Percentiles rank a stretch among this genome's conserved stretches.
Evolutionary conservation across 108 stramenopile species (phyloP).

Genomic region (Nitzschia palea): DNA sequence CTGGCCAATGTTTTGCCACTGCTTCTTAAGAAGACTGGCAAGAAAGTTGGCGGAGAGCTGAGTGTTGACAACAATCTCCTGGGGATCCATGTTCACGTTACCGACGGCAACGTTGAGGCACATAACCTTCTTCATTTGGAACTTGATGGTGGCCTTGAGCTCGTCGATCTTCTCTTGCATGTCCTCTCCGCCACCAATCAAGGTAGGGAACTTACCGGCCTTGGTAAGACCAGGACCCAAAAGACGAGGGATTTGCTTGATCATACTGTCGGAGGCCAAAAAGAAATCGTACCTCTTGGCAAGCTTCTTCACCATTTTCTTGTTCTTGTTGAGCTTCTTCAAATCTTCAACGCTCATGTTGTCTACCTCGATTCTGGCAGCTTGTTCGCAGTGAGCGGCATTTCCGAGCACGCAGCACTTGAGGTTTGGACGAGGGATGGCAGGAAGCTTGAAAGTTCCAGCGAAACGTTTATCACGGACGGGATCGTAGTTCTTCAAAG

Average conservation of each 20-base stretch:
- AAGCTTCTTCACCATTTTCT: slow-evolving; percentile 99
- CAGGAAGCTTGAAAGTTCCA: slow-evolving; percentile 98
- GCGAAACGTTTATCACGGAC: slow-evolving; percentile 99
- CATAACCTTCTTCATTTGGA: slow-evolving; percentile 99
- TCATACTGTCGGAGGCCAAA: slow-evolving; percentile 98
- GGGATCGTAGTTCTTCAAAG: slow-evolving; percentile 99
- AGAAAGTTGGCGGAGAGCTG: slow-evolving; percentile 99
- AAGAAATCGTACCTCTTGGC: slow-evolving; percentile 99
- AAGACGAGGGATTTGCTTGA: slow-evolving; percentile 99
- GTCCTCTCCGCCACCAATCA: slow-evolving; percentile 87
- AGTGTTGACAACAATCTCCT: slow-evolving; percentile 95
- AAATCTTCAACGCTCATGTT: slow-evolving; percentile 98
- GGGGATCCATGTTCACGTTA: slow-evolving; percentile 88
- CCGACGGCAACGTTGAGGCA: slow-evolving; percentile 98
- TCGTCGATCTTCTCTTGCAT: slow-evolving; percentile 99
- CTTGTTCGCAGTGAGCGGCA: slow-evolving; percentile 98
- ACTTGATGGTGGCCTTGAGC: slow-evolving; percentile 99
- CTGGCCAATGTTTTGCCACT: slow-evolving; percentile 99
- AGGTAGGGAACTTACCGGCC: slow-evolving; percentile 99
- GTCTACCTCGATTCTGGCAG: slow-evolving; percentile 96
- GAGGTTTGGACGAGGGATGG: slow-evolving; percentile 92
- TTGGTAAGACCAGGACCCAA: slow-evolving; percentile 99
- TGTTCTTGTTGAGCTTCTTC: slow-evolving; percentile 99
- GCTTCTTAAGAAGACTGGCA: slow-evolving; percentile 98
- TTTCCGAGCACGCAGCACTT: slow-evolving; percentile 99